phyloP scores from a whole-genome alignment of 768 basidiomycete genomes.

The Cyclocybe cylindracea region DNA sequence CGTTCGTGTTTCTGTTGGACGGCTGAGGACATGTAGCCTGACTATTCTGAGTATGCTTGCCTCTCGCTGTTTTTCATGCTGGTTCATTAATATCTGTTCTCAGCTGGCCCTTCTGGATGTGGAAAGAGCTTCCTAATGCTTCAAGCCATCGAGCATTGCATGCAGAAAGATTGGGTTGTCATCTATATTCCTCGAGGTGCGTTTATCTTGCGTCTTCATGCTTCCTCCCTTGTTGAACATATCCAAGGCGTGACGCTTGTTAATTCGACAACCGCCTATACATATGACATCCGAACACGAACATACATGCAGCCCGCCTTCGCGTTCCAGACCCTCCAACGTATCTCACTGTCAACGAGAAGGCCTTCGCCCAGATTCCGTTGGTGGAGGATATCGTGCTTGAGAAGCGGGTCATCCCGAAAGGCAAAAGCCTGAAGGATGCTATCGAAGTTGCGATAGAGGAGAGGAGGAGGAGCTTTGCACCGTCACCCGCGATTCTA shows the following conservation, averaged over 20 bases:
- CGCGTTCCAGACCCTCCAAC: conserved; percentile 62
- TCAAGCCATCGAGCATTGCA: conserved; percentile 73
- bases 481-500: conserved; percentile 54
- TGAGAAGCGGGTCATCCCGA: conserved; percentile 47
- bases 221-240: neutral
- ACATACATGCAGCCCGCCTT: conserved; percentile 75
- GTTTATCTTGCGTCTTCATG: conserved; percentile 11
- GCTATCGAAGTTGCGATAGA: conserved; percentile 62
- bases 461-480: conserved; percentile 37
- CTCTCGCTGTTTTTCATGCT: too few relatives aligned
- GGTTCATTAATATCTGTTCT: conserved; percentile 8
- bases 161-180: conserved; percentile 72
- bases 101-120: conserved; percentile 74
- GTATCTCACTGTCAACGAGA: conserved; percentile 61
- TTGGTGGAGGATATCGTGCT: conserved; percentile 44
- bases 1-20: neutral
- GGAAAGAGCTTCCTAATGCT: conserved; percentile 83
- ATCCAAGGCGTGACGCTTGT: conserved; percentile 49
- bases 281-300: conserved; percentile 73
- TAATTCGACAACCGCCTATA: conserved; percentile 71
- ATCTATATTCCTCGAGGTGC: conserved; percentile 82
- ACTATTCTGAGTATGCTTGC: neutral
- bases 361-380: conserved; percentile 40
- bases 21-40: neutral
- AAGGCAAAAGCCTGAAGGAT: conserved; percentile 50